These are phyloP conservation scores for Gossypium raimondii DNA, from an alignment of 345 rosid genomes.

Conservation along the genomic window DNA sequence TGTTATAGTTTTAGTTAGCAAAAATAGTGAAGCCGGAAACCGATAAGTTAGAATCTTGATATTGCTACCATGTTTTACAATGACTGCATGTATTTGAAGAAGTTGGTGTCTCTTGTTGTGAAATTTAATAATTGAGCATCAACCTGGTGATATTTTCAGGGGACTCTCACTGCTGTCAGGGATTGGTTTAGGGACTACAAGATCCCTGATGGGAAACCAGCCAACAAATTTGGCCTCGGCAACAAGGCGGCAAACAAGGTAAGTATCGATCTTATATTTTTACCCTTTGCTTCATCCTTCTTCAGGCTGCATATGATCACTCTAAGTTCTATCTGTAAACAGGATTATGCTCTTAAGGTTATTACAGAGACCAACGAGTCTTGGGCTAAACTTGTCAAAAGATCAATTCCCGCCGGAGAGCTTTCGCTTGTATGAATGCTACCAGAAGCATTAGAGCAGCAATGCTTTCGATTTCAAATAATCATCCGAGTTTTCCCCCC, in stretches of 20 bases:
- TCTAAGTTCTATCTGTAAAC: constrained; percentile 14
- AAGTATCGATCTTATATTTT: background rate
- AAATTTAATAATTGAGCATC: background rate
- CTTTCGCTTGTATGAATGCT: constrained; percentile 45
- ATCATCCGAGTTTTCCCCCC: background rate
- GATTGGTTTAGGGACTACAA: constrained; percentile 99
- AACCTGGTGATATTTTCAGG: constrained; percentile 39
- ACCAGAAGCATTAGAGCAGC: constrained; percentile 2
- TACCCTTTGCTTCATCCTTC: background rate
- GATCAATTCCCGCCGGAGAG: constrained; percentile 58
- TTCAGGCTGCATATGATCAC: background rate
- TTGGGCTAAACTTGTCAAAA: constrained; percentile 79
- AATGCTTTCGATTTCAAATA: constrained; percentile 9
- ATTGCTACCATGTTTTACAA: background rate
- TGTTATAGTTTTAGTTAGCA: too few species aligned
- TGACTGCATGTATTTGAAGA: background rate
- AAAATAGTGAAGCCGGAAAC: too few species aligned
- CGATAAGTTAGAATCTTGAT: background rate
- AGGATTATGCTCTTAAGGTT: constrained; percentile 83
- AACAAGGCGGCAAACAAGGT: constrained; percentile 93
- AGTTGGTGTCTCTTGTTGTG: background rate
- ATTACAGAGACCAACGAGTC: constrained; percentile 73
- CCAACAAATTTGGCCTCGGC: constrained; percentile 92
- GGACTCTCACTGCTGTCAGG: constrained; percentile 79
- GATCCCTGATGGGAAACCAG: constrained; percentile 97